phyloP scores from a whole-genome alignment of 2,329 filamentous ascomycete genomes.

The Berkeleyomyces basicola region DNA sequence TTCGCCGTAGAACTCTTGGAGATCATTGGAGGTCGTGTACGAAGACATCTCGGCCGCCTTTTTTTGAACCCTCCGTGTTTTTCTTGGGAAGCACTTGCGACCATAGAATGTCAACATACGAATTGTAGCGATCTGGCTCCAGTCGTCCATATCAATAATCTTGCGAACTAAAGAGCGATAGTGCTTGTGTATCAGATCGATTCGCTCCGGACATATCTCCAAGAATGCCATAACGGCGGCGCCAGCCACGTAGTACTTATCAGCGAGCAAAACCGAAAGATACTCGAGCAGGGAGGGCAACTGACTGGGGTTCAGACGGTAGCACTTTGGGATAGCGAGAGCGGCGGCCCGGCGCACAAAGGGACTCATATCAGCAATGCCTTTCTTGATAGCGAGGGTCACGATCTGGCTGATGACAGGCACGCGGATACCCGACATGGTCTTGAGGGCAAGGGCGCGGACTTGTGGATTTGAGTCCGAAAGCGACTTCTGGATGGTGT shows the following conservation, averaged over 20 bases:
- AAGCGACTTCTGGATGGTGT: conserved; percentile 95
- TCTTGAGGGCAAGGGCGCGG: conserved; percentile 78
- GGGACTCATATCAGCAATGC: conserved; percentile 83
- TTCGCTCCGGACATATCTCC: conserved; percentile 71
- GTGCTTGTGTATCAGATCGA: conserved; percentile 81
- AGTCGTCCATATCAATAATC: conserved; percentile 97
- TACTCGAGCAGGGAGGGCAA: conserved; percentile 74
- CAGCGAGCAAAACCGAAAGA: conserved; percentile 59
- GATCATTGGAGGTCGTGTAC: conserved; percentile 24
- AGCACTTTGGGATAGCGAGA: conserved; percentile 88
- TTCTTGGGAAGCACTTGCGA: conserved; percentile 69
- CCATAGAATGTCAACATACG: conserved; percentile 71
- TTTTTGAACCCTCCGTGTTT: conserved; percentile 34
- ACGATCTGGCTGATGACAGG: conserved; percentile 97
- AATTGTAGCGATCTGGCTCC: conserved; percentile 77
- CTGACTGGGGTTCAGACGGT: conserved; percentile 73
- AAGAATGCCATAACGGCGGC: conserved; percentile 80
- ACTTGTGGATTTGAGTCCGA: conserved; percentile 84
- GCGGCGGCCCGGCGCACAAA: conserved; percentile 86
- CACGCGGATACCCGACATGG: conserved; percentile 95
- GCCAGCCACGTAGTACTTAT: conserved; percentile 92
- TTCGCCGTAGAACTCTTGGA: conserved; percentile 71
- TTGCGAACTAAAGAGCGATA: conserved; percentile 77
- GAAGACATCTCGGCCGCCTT: conserved; percentile 20
- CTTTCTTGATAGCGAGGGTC: conserved; percentile 86